These are phyloP conservation scores for Abelmoschus esculentus DNA, from an alignment of 345 rosid species.

Conservation along the genomic window DNA sequence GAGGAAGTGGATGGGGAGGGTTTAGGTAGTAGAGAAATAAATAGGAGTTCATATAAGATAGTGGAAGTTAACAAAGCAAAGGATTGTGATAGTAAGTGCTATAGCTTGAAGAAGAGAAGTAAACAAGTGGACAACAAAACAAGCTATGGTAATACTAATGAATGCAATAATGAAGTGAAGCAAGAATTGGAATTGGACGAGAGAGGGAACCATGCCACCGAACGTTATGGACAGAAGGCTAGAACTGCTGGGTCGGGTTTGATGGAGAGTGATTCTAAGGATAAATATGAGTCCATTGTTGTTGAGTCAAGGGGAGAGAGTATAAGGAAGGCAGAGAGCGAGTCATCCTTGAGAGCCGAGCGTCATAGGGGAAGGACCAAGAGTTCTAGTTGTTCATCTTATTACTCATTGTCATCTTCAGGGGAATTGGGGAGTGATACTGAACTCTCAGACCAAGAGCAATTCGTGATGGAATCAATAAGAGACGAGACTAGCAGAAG, in stretches of 20 bases:
- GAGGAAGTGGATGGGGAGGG: conserved; percentile 48
- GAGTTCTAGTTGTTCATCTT: conserved; percentile 64
- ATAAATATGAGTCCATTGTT: conserved; percentile 17
- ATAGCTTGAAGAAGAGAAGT: conserved; percentile 31
- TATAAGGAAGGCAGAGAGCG: conserved; percentile 27
- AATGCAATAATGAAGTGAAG: conserved; percentile 22
- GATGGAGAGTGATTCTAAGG: conserved; percentile 26
- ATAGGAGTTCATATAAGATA: conserved; percentile 26
- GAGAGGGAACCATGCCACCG: conserved; percentile 23
- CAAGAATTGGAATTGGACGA: conserved; percentile 23
- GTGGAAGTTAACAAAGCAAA: conserved; percentile 35
- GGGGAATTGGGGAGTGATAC: conserved; percentile 52
- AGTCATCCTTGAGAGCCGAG: conserved; percentile 24
- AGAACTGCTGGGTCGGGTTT: conserved; percentile 22
- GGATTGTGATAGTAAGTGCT: conserved; percentile 25
- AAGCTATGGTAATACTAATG: conserved; percentile 18
- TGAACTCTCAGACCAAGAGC: conserved; percentile 36
- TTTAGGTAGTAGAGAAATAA: conserved; percentile 25
- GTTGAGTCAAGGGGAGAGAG: conserved; percentile 24
- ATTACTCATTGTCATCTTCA: conserved; percentile 60
- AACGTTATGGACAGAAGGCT: conserved; percentile 20
- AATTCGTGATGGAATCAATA: conserved; percentile 15
- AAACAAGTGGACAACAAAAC: conserved; percentile 17
- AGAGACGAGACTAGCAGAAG: conserved; percentile 16
- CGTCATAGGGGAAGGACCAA: conserved; percentile 31